Conservation (phyloP, 1,139 yeast genomes). For the Hyphopichia wangnamkhiaoensis region DNA sequence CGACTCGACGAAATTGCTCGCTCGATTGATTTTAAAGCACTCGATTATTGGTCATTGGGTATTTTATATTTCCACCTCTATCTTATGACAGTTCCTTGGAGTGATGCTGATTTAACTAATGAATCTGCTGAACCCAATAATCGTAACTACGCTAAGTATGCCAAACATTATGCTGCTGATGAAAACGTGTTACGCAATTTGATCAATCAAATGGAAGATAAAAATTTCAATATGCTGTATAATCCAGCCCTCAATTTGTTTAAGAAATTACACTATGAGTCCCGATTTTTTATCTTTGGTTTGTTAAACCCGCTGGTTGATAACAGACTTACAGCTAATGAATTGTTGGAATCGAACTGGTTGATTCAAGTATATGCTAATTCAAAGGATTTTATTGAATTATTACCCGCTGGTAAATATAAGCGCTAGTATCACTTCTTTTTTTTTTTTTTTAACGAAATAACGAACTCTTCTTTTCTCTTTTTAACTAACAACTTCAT, state of each 20-base stretch:
- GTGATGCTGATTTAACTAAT: slow-evolving; percentile 27
- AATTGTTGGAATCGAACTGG: slow-evolving; percentile 39
- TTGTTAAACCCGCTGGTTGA: slow-evolving; percentile 34
- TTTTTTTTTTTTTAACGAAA: too few species aligned
- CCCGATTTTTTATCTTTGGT: slow-evolving; percentile 33
- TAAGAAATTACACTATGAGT: slow-evolving; percentile 41
- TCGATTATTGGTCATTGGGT: slow-evolving; percentile 57
- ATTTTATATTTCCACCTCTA: slow-evolving; percentile 48
- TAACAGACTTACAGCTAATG: slow-evolving; percentile 24
- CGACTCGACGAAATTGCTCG: slow-evolving; percentile 10
- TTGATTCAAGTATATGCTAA: slow-evolving; percentile 45
- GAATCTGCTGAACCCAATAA: slow-evolving; percentile 10
- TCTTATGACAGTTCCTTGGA: slow-evolving; percentile 53
- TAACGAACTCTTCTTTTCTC: too few species aligned
- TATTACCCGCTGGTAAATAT: not conserved
- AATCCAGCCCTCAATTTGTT: slow-evolving; percentile 39
- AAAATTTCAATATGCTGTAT: slow-evolving; percentile 11
- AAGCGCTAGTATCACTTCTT: too few species aligned
- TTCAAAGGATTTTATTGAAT: slow-evolving; percentile 32
- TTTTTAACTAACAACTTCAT: too few species aligned
- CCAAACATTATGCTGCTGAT: slow-evolving; percentile 20
- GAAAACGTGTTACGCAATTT: slow-evolving; percentile 17
- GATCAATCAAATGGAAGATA: slow-evolving; percentile 25
- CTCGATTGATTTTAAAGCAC: slow-evolving; percentile 23
- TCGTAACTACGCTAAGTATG: slow-evolving; percentile 21